A percentile compares a stretch with the other conserved stretches of the same genome.
phyloP scores from a whole-genome alignment of 345 rosid genomes.

The Pugionium cornutum region DNA sequence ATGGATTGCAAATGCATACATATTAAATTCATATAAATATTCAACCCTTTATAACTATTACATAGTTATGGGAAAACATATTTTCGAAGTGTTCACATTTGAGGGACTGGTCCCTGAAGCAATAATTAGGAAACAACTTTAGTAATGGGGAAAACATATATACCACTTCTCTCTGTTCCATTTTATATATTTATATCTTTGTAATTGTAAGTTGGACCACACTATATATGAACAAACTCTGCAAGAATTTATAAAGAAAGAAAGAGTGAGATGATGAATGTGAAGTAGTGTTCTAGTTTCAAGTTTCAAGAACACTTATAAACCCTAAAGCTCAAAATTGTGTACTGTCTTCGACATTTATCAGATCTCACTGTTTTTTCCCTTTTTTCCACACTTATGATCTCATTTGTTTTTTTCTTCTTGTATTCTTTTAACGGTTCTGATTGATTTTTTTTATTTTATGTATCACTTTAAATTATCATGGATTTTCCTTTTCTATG shows the following conservation, averaged over 20 bases:
- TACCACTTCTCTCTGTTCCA: slow-evolving; percentile 22
- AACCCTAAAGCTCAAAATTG: slow-evolving; percentile 42
- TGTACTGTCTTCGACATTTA: slow-evolving; percentile 34
- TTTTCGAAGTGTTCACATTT: slow-evolving; percentile 3
- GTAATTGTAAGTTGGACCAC: slow-evolving; percentile 38
- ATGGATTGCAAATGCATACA: too few species aligned
- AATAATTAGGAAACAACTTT: slow-evolving; percentile 40
- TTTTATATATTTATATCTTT: not conserved
- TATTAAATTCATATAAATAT: too few species aligned
- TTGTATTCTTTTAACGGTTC: slow-evolving; percentile 38
- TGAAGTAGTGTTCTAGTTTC: slow-evolving; percentile 36
- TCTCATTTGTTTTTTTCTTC: slow-evolving; percentile 37
- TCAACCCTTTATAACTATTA: too few species aligned
- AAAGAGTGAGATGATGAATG: slow-evolving; percentile 32
- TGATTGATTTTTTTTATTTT: slow-evolving; percentile 36
- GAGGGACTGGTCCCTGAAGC: slow-evolving; percentile 38
- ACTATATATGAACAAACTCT: slow-evolving; percentile 30
- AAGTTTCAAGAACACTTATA: slow-evolving; percentile 40
- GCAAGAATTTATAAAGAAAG: slow-evolving; percentile 38
- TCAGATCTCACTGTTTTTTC: slow-evolving; percentile 36
- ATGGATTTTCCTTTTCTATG: slow-evolving; percentile 20
- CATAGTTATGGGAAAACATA: slow-evolving; percentile 18
- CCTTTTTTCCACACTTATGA: slow-evolving; percentile 31
- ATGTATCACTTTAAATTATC: slow-evolving; percentile 20
- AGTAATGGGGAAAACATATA: slow-evolving; percentile 42